Evolutionary conservation across 2,329 filamentous ascomycete genomes (phyloP).

Genomic region (Colletotrichum cereale): DNA sequence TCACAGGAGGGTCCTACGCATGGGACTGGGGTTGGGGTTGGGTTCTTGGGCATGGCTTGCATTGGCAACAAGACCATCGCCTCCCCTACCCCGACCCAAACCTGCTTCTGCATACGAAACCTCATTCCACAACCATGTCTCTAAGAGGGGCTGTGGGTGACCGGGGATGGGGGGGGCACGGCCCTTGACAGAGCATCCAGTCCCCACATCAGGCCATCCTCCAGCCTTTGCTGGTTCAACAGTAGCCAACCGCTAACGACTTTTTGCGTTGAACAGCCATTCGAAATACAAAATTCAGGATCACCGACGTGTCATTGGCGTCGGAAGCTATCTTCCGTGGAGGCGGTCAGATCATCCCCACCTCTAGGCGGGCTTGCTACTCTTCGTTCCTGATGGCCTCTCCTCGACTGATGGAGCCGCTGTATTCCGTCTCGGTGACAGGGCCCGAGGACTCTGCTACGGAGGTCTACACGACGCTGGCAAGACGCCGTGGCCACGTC

Average conservation of each 20-base stretch:
- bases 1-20: constrained; percentile 29
- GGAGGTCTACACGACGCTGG: constrained; percentile 91
- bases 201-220: constrained; percentile 33
- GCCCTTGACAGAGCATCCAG: constrained; percentile 18
- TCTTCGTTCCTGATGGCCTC: constrained; percentile 97
- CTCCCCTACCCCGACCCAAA: constrained; percentile 25
- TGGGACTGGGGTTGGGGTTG: constrained; percentile 29
- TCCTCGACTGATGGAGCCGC: constrained; percentile 94
- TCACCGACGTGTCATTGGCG: constrained; percentile 90
- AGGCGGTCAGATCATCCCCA: constrained; percentile 97
- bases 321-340: constrained; percentile 94
- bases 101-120: constrained; percentile 36
- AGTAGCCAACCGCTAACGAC: constrained; percentile 44
- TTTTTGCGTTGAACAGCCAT: constrained; percentile 72
- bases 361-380: constrained; percentile 91
- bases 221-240: constrained; percentile 20
- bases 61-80: constrained; percentile 27
- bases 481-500: constrained; percentile 90
- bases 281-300: constrained; percentile 96
- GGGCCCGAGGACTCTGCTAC: constrained; percentile 91
- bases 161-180: constrained; percentile 34
- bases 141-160: constrained; percentile 25
- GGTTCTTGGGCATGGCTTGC: constrained; percentile 34
- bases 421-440: constrained; percentile 93
- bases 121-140: constrained; percentile 25